Conservation (phyloP, 1,284 basidiomycete species). For the Omphalotus olearius region DNA sequence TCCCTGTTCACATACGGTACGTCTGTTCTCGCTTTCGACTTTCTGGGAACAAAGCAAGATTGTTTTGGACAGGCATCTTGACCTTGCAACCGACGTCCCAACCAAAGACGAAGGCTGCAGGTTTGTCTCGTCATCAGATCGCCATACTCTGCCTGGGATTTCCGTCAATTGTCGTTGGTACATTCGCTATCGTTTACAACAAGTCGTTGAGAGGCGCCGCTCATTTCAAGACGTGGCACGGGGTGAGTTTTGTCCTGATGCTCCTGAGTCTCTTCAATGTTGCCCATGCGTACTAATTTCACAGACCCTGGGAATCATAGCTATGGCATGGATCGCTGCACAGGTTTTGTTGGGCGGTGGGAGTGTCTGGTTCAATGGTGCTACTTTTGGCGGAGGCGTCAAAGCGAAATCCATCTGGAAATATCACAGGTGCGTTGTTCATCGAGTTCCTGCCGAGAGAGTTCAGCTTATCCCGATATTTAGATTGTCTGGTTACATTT, state of each 20-base stretch:
- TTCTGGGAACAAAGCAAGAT: neutral
- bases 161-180: conserved; percentile 52
- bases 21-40: neutral
- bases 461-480: neutral
- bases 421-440: conserved; percentile 61
- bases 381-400: conserved; percentile 57
- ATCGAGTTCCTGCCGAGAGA: conserved; percentile 1
- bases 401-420: conserved; percentile 73
- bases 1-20: conserved; percentile 56
- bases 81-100: conserved; percentile 74
- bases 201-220: conserved; percentile 41
- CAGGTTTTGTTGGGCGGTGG: conserved; percentile 57
- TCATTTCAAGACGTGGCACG: conserved; percentile 69
- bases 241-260: conserved; percentile 37
- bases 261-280: neutral
- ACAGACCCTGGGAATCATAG: conserved; percentile 54
- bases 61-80: conserved; percentile 46
- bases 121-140: conserved; percentile 59
- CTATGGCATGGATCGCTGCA: conserved; percentile 48
- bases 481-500: conserved; percentile 62
- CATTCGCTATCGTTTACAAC: conserved; percentile 48
- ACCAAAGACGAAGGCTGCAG: conserved; percentile 60
- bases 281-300: neutral
- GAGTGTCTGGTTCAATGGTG: conserved; percentile 67
- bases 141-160: conserved; percentile 49